Evolutionary conservation across 352 stramenopile species (phyloP), one percentile per base, ranked within the genome.

Genomic region (Globisporangium cylindrosporum): DNA sequence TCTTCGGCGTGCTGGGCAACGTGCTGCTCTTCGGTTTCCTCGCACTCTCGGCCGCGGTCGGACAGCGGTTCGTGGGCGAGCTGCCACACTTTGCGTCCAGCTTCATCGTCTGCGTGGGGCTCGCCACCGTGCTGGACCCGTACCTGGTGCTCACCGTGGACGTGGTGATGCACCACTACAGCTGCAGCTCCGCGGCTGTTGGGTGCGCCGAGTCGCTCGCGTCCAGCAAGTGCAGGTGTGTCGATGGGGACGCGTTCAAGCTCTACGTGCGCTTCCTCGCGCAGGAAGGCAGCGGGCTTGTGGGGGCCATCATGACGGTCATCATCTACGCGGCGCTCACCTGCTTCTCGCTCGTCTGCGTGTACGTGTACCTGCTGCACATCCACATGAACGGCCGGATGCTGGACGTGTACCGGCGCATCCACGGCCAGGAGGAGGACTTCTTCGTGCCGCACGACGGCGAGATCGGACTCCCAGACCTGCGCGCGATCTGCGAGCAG

Each of bases 381-480:
- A 73, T 94, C 6, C 91, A 97, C 81, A 93, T 95, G 82, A 96
- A 97, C 69, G 91, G 90, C 14, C 85, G 91, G 55, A 93, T 97
- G 84, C 77, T 97, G 7, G 91, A 97, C 66, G 74, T 93, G 6
- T 97, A 96, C 64, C 77, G 86, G 1, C 86, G 91, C 24, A 64
- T 97, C 9, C 84, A 95, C 66, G 86, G 73, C 9, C 76, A 83
- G 9, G 84, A 95, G 54, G 68, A 78, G 55, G 62, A 79, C 1
- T 93, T 97, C 54, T 97, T 97, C 65, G 70, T 97, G 15, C 92
- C 92, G n/a, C 81, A 97, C 51, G 91, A 98, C 72, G 82, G 88
- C 57, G 92, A 98, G 55, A 66, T 98, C 20, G 92, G 84, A 3
- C 60, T 85, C 1, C 69, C 84, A 15, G 91, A 97, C 67, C 70